Percentiles rank a stretch among this genome's conserved stretches.
Evolutionary conservation across 495 filamentous ascomycete species (phyloP).

Genomic region (Podospora australis): DNA sequence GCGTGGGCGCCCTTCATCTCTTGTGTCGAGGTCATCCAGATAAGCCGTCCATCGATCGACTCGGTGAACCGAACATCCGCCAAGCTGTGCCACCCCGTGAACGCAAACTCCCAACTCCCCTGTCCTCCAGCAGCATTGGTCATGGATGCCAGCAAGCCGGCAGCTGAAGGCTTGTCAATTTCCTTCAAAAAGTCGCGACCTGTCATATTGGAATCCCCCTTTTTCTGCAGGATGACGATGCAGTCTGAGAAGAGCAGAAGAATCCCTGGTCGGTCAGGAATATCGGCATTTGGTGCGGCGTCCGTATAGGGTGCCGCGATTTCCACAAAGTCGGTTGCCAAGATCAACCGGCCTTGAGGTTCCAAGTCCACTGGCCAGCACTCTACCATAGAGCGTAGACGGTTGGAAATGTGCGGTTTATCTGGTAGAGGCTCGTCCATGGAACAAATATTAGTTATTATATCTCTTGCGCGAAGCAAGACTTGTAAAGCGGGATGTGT

Average conservation of each 20-base stretch:
- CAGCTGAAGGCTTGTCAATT: constrained; percentile 64
- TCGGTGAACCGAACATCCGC: constrained; percentile 68
- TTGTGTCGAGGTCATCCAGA: constrained; percentile 63
- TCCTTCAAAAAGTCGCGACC: constrained; percentile 77
- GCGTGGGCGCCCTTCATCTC: constrained; percentile 47
- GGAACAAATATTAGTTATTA: constrained; percentile 91
- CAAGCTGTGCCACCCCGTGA: constrained; percentile 66
- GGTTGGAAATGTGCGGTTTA: constrained; percentile 62
- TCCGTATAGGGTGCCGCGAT: constrained; percentile 61
- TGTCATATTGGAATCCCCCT: constrained; percentile 51
- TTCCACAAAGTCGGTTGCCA: constrained; percentile 76
- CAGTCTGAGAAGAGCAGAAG: constrained; percentile 81
- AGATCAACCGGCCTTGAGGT: constrained; percentile 72
- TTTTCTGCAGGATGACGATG: constrained; percentile 68
- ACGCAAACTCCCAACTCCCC: constrained; percentile 58
- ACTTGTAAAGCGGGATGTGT: constrained; percentile 73
- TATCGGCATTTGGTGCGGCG: constrained; percentile 8
- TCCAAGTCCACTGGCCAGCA: constrained; percentile 71
- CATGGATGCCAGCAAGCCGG: constrained; percentile 48
- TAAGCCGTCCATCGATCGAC: constrained; percentile 60
- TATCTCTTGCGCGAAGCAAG: constrained; percentile 79
- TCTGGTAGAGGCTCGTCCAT: constrained; percentile 64
- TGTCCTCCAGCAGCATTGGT: constrained; percentile 47
- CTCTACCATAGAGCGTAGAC: constrained; percentile 66
- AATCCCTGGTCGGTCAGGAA: constrained; percentile 52